Percentiles rank a stretch among this genome's conserved stretches.
Conservation (phyloP, 164 flowering plant species). For the Kingdonia uniflora region DNA sequence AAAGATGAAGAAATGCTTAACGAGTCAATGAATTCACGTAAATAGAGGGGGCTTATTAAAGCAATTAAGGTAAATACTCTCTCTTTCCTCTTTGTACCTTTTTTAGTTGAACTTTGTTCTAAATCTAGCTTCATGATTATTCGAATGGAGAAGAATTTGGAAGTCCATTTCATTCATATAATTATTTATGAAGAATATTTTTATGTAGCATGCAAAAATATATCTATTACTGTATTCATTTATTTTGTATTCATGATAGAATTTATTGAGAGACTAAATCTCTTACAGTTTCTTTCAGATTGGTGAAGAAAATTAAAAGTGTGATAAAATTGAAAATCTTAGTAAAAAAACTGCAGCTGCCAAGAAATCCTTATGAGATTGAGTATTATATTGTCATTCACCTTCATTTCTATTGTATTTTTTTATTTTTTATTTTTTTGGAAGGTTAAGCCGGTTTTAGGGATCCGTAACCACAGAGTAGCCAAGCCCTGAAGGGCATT, state of each 20-base stretch:
- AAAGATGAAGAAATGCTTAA: constrained; percentile 30
- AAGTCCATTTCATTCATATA: background rate
- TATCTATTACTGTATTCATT: background rate
- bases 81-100: background rate
- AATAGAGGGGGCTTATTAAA: constrained; percentile 39
- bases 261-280: background rate
- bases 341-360: no score
- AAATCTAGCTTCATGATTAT: background rate
- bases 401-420: no score
- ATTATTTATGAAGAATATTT: background rate
- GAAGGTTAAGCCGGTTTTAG: no score
- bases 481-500: no score
- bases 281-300: constrained; percentile 30
- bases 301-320: constrained; percentile 32
- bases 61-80: constrained; percentile 57
- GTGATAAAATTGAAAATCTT: constrained; percentile 21
- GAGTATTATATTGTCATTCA: no score
- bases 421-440: no score
- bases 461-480: no score
- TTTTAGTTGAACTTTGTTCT: no score
- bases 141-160: no score
- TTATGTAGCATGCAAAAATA: background rate
- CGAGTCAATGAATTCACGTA: constrained; percentile 44
- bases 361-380: no score
- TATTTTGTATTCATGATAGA: background rate